Conservation (phyloP, 305 asterid species). For the Rubia occidens region DNA sequence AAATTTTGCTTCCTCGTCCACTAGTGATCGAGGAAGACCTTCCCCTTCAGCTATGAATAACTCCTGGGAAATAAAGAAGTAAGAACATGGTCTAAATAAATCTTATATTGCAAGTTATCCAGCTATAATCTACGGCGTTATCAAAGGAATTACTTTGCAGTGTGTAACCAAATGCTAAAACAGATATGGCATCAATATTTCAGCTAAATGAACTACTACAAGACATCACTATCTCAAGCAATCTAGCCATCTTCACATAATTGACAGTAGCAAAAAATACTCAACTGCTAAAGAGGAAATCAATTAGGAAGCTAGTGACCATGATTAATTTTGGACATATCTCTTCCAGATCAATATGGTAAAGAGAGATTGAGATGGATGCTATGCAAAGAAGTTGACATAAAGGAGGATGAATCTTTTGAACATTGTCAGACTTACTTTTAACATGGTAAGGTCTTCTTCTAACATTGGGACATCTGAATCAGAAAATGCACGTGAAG, state of each 20-base stretch:
- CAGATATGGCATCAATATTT: neutral
- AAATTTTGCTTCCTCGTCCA: conserved; percentile 69
- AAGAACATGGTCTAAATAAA: conserved; percentile 7
- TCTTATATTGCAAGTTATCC: neutral
- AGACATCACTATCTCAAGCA: no score
- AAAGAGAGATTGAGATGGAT: neutral
- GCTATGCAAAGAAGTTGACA: conserved; percentile 3
- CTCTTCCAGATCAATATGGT: neutral
- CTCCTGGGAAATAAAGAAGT: conserved; percentile 47
- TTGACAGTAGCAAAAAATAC: neutral
- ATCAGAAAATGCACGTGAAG: conserved; percentile 79
- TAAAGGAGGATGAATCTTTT: neutral
- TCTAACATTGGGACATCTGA: conserved; percentile 62
- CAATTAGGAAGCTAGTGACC: neutral
- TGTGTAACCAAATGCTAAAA: neutral
- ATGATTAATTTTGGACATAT: neutral
- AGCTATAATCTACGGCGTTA: neutral
- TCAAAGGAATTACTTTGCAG: neutral
- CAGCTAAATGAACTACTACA: neutral
- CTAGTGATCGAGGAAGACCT: conserved; percentile 88
- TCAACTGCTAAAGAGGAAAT: neutral
- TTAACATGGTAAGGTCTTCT: conserved; percentile 73
- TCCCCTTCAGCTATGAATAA: conserved; percentile 94
- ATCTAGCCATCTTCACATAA: neutral
- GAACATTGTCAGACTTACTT: conserved; percentile 35